Evolutionary conservation across 495 filamentous ascomycete species (phyloP).

Genomic region (Chaetomium cochliodes): DNA sequence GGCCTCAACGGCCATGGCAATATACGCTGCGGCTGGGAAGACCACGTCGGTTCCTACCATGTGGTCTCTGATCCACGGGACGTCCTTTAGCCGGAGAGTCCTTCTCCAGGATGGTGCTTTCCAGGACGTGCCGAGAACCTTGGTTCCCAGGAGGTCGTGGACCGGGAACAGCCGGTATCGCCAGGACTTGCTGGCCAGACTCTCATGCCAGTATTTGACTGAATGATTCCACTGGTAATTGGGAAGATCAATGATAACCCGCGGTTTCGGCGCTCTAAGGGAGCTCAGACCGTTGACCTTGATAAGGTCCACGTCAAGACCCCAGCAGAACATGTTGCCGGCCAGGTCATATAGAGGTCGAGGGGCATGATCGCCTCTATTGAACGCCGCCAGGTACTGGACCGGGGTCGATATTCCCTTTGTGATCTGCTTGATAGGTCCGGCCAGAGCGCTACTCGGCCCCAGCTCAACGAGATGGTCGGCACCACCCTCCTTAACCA

Average conservation of each 20-base stretch:
- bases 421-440: too few relatives aligned
- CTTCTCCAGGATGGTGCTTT: slow-evolving; percentile 45
- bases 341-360: slow-evolving; percentile 29
- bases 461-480: too few relatives aligned
- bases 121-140: slow-evolving; percentile 1
- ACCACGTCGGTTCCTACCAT: slow-evolving; percentile 31
- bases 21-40: too few relatives aligned
- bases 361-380: slow-evolving; percentile 25
- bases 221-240: slow-evolving; percentile 28
- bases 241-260: slow-evolving; percentile 38
- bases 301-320: slow-evolving; percentile 8
- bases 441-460: too few relatives aligned
- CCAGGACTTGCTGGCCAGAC: slow-evolving; percentile 10
- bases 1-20: too few relatives aligned
- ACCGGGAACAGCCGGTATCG: slow-evolving; percentile 1
- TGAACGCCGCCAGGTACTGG: too few relatives aligned
- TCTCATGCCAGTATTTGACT: slow-evolving; percentile 24
- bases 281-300: neutral
- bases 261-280: neutral
- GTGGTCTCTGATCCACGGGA: slow-evolving; percentile 43
- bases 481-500: too few relatives aligned
- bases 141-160: slow-evolving; percentile 24
- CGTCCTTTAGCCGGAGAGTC: slow-evolving; percentile 40
- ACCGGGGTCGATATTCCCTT: too few relatives aligned
- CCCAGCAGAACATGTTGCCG: slow-evolving; percentile 23